Evolutionary conservation across 1,284 basidiomycete genomes (phyloP).

Genomic region (Sphaerobolus stellatus): DNA sequence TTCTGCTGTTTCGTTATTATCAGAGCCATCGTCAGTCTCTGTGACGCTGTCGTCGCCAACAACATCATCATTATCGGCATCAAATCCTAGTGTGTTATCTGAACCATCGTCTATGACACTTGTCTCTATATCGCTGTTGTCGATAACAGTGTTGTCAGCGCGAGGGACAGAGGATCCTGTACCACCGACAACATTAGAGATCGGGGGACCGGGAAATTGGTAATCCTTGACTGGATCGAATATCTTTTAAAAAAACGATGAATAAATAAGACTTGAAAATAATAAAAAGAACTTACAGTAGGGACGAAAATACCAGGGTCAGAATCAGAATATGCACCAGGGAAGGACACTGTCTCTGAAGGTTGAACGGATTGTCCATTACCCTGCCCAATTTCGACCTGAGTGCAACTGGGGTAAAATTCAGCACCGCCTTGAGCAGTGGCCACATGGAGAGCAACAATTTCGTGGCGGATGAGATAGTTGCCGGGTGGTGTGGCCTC

Average conservation of each 20-base stretch:
- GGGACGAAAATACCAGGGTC: slow-evolving; percentile 61
- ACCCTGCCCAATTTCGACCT: slow-evolving; percentile 55
- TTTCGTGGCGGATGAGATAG: slow-evolving; percentile 71
- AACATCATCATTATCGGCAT: too few species aligned
- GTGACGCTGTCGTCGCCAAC: too few species aligned
- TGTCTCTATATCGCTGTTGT: too few species aligned
- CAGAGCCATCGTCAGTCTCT: too few species aligned
- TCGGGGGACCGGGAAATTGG: slow-evolving; percentile 50
- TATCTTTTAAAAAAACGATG: slow-evolving; percentile 27
- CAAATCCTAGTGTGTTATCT: too few species aligned
- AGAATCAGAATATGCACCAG: slow-evolving; percentile 60
- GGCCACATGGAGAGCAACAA: slow-evolving; percentile 68
- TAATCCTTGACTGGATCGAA: slow-evolving; percentile 40
- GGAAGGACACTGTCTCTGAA: slow-evolving; percentile 53
- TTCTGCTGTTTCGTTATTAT: too few species aligned
- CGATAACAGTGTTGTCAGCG: too few species aligned
- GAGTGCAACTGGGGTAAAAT: slow-evolving; percentile 71
- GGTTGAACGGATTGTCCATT: slow-evolving; percentile 26
- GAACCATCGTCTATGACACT: too few species aligned
- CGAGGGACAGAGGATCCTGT: too few species aligned
- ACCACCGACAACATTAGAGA: slow-evolving; percentile 40
- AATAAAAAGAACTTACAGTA: slow-evolving; percentile 32
- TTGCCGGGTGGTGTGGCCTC: slow-evolving; percentile 53
- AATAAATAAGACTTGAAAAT: neutral
- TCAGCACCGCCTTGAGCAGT: slow-evolving; percentile 53